Percentiles rank a stretch among this genome's conserved stretches.
phyloP scores from a whole-genome alignment of 441 rosid genomes.

The Eruca vesicaria region DNA sequence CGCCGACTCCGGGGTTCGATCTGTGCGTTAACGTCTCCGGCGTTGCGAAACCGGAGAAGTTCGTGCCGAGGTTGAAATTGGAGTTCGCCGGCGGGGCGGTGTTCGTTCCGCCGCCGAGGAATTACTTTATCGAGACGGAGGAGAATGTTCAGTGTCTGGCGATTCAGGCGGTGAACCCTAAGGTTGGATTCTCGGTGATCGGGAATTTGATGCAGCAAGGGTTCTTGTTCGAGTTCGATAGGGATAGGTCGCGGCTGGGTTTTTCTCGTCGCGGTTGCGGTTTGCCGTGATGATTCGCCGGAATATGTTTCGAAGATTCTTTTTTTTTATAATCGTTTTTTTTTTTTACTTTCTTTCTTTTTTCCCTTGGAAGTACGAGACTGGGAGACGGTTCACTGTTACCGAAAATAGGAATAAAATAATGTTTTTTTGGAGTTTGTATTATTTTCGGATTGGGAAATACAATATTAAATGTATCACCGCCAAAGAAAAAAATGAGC shows the following conservation, averaged over 20 bases:
- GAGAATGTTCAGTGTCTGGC: slow-evolving; percentile 62
- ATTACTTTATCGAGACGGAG: slow-evolving; percentile 65
- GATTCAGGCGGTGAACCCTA: slow-evolving; percentile 47
- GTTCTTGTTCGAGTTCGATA: slow-evolving; percentile 69
- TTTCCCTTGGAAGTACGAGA: neutral
- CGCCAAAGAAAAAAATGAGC: neutral
- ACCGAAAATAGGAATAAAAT: neutral
- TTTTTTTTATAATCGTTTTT: neutral
- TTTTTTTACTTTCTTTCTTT: neutral
- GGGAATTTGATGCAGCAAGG: slow-evolving; percentile 97
- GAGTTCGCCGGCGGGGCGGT: slow-evolving; percentile 46
- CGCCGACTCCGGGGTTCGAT: slow-evolving; percentile 61
- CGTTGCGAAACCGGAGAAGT: slow-evolving; percentile 30
- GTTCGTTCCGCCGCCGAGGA: slow-evolving; percentile 70
- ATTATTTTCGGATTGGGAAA: neutral
- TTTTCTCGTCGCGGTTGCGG: slow-evolving; percentile 76
- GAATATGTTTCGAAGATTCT: slow-evolving; percentile 21
- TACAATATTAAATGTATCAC: neutral
- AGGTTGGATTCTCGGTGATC: slow-evolving; percentile 58
- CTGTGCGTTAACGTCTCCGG: slow-evolving; percentile 69
- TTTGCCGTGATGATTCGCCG: slow-evolving; percentile 29
- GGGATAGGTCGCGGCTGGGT: slow-evolving; percentile 66
- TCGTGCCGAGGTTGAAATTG: slow-evolving; percentile 59
- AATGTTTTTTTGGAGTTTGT: neutral
- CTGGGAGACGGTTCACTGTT: slow-evolving; percentile 16